A percentile compares a stretch with the other conserved stretches of the same genome.
These are phyloP conservation scores for Eucalyptus viminalis DNA, from an alignment of 345 rosid genomes.

Conservation along the genomic window DNA sequence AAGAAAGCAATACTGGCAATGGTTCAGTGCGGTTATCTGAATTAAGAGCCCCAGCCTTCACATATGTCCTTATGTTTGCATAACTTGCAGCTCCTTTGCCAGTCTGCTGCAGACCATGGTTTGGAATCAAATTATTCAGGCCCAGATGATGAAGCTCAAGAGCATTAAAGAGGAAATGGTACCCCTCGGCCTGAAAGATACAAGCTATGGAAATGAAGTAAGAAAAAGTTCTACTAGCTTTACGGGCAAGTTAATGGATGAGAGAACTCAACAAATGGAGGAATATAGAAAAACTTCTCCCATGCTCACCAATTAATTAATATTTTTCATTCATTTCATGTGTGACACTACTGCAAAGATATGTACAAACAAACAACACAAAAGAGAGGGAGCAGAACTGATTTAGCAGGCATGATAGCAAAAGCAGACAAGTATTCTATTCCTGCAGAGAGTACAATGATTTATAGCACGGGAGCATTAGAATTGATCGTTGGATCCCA, in stretches of 20 bases:
- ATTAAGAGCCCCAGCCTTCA: conserved; percentile 23
- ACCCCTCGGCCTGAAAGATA: conserved; percentile 65
- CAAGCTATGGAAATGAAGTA: neutral
- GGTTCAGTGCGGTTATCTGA: conserved; percentile 27
- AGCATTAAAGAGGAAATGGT: conserved; percentile 80
- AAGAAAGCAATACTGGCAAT: conserved; percentile 24
- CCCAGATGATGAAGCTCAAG: conserved; percentile 77
- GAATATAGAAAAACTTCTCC: neutral
- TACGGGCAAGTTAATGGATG: neutral
- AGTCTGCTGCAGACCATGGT: conserved; percentile 43
- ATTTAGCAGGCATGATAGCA: neutral
- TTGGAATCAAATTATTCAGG: conserved; percentile 53
- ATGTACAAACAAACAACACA: neutral
- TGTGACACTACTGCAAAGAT: neutral
- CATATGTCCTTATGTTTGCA: conserved; percentile 6
- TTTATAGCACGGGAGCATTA: neutral
- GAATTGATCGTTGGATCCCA: neutral
- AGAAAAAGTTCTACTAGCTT: neutral
- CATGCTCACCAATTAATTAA: neutral
- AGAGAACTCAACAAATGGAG: neutral
- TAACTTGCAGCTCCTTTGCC: conserved; percentile 15
- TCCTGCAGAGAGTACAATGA: neutral
- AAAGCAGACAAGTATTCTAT: neutral
- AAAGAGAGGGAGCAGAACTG: neutral
- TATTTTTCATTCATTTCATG: neutral